Conservation (phyloP, 179 eudicot species). For the Camellia oleifera region DNA sequence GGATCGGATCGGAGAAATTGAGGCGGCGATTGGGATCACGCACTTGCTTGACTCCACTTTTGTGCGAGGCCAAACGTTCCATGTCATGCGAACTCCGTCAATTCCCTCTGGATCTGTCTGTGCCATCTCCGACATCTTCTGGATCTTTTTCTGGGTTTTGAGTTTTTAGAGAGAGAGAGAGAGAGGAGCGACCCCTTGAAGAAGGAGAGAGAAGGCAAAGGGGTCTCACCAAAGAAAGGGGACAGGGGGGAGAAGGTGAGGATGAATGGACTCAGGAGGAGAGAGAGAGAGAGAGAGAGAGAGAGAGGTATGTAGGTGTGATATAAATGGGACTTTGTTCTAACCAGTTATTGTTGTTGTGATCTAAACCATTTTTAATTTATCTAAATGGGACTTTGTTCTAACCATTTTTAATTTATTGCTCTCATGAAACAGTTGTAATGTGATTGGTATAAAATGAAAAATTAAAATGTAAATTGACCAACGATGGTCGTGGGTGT, state of each 20-base stretch:
- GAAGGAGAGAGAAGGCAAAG: not conserved
- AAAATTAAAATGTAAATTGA: too few species aligned
- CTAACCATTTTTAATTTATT: too few species aligned
- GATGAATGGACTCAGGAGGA: not conserved
- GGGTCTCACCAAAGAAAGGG: not conserved
- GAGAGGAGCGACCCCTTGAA: not conserved
- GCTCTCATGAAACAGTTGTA: too few species aligned
- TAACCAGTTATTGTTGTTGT: too few species aligned
- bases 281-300: not conserved
- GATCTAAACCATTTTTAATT: too few species aligned
- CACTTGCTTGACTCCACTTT: slow-evolving; percentile 84
- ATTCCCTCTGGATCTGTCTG: slow-evolving; percentile 68
- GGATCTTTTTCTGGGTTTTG: not conserved
- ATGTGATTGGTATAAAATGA: too few species aligned
- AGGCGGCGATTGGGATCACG: slow-evolving; percentile 87
- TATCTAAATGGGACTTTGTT: too few species aligned
- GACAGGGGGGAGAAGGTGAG: too few species aligned
- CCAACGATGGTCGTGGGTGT: too few species aligned
- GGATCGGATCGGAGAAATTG: slow-evolving; percentile 73
- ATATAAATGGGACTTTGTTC: too few species aligned
- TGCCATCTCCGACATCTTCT: slow-evolving; percentile 39
- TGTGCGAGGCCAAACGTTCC: slow-evolving; percentile 90
- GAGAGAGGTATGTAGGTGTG: too few species aligned
- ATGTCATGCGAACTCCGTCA: slow-evolving; percentile 85
- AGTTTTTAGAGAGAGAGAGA: not conserved